Conservation (phyloP, 257 asterid genomes). For the Nicotiana tomentosiformis region DNA sequence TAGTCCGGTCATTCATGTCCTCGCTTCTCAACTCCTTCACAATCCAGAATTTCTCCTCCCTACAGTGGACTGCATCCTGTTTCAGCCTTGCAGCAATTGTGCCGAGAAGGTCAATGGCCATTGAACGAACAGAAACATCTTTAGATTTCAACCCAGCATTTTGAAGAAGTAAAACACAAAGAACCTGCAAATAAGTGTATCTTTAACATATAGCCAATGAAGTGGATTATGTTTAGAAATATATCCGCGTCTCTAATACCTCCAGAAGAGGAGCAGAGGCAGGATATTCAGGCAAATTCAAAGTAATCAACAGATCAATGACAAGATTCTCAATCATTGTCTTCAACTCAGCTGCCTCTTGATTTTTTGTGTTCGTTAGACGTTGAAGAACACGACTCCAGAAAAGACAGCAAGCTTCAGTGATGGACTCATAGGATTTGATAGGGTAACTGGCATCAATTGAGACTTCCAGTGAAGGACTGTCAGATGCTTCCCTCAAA, state of each 20-base stretch:
- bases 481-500: constrained; percentile 53
- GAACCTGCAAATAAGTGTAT: constrained; percentile 59
- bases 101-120: constrained; percentile 99
- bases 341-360: constrained; percentile 89
- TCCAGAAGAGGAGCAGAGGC: constrained; percentile 89
- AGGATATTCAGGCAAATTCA: constrained; percentile 96
- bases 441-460: constrained; percentile 69
- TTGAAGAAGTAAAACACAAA: constrained; percentile 92
- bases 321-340: constrained; percentile 90
- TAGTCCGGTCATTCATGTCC: constrained; percentile 33
- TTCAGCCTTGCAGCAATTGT: constrained; percentile 95
- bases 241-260: constrained; percentile 32
- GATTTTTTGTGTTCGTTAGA: constrained; percentile 70
- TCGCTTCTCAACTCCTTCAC: constrained; percentile 49
- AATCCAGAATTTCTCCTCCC: constrained; percentile 79
- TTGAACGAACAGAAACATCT: constrained; percentile 80
- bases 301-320: constrained; percentile 77
- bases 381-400: constrained; percentile 99
- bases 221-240: background rate
- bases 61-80: constrained; percentile 71
- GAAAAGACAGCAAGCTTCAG: constrained; percentile 93
- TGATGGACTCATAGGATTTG: constrained; percentile 81
- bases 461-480: constrained; percentile 59
- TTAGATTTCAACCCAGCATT: constrained; percentile 94
- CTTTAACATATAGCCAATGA: constrained; percentile 23